Evolutionary conservation across 163 green algal species (phyloP), one percentile per base, ranked within the genome.

Genomic region (Coccomyxa subellipsoidea): DNA sequence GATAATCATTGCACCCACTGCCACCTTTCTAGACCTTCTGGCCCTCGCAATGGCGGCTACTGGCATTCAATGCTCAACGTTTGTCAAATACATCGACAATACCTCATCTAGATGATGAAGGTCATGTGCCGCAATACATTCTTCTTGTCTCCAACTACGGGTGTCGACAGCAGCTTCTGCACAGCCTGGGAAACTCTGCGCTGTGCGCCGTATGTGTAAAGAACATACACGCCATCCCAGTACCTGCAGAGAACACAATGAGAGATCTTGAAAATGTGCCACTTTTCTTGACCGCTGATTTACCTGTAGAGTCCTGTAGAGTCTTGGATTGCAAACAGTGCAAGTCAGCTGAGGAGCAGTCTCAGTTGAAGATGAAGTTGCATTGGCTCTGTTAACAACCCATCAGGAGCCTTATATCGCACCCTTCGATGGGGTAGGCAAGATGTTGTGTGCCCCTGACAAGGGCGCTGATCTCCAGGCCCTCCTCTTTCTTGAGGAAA

Each of bases 161-260:
- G 93, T n/a, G 92, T 97, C 34, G 92, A 96, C 80, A 98, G 90
- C 39, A 94, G 84, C 79, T 92, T 91, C 92, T 97, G 94, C 47
- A 97, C 90, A 0, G 86, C 87, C 53, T 91, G 89, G 7, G 88
- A 89, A 37, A 91, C 93, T 59, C 86, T 81, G 35, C 90, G 85
- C 53, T 87, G 82, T 12, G 94, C 93, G 25, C 84, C 84, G 79
- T 96, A 98, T 0, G 84, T 92, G 90, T 97, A 98, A 32, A 98
- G 89, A 66, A 97, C 93, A 84, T 97, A 98, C 79, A 97, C 94
- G 80, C 95, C 94, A 54, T 97, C 93, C 89, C 85, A 92, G 77
- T 96, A 91, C 32, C 91, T 37, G 4, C 66, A 77, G 7, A n/a
- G 66, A n/a, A 40, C 21, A 27, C 73, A 38, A n/a, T 1, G 4